Conservation (phyloP, 2,329 filamentous ascomycete species). For the Fusarium mexicanum region DNA sequence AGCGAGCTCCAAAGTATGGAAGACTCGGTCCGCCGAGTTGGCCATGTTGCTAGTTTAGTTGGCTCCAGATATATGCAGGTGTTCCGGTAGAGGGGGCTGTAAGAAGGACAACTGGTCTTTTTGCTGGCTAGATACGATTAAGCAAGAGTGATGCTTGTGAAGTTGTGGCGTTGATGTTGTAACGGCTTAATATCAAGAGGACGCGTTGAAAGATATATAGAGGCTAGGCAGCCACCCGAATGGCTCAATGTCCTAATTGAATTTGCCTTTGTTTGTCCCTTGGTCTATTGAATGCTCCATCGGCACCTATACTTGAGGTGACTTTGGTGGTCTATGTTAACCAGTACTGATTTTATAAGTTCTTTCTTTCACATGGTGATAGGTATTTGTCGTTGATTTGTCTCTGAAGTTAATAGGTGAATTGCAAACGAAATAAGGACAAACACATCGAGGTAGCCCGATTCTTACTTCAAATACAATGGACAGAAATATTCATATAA, state of each 20-base stretch:
- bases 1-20: slow-evolving; percentile 21
- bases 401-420: background rate
- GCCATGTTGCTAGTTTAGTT: background rate
- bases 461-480: background rate
- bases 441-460: background rate
- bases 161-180: background rate
- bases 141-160: background rate
- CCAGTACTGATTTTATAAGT: background rate
- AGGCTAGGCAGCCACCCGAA: background rate
- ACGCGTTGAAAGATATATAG: background rate
- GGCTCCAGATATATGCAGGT: background rate
- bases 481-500: background rate
- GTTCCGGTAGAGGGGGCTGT: too few species aligned
- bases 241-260: background rate
- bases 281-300: background rate
- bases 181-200: background rate
- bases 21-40: slow-evolving; percentile 12
- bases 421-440: background rate
- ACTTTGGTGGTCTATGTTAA: background rate
- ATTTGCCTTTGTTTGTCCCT: background rate
- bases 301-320: background rate
- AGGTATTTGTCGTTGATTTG: background rate
- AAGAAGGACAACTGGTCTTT: background rate
- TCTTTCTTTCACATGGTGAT: too few species aligned
- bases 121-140: background rate